These are phyloP conservation scores for Neoboletus magnificus DNA, from an alignment of 768 basidiomycete species.

Conservation along the genomic window DNA sequence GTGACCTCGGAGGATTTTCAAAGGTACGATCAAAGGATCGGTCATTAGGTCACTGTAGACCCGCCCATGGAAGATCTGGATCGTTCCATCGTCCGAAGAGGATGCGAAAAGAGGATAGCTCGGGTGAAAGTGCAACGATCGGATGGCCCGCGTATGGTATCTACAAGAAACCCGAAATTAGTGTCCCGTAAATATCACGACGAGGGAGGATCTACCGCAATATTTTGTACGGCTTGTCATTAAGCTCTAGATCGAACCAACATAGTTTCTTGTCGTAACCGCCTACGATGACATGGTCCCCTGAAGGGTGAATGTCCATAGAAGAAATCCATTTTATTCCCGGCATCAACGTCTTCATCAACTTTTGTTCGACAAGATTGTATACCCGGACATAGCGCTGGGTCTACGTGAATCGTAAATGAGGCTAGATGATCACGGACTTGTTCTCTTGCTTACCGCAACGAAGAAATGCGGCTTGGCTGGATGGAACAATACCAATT, in stretches of 20 bases:
- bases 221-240: constrained; percentile 95
- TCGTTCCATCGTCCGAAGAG: constrained; percentile 94
- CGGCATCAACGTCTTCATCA: constrained; percentile 91
- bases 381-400: constrained; percentile 96
- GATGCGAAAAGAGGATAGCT: constrained; percentile 95
- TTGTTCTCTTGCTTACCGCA: constrained; percentile 59
- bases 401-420: constrained; percentile 51
- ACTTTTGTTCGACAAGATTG: constrained; percentile 89
- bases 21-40: constrained; percentile 94
- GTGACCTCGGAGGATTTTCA: constrained; percentile 96
- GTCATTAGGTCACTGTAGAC: constrained; percentile 95
- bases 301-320: constrained; percentile 94
- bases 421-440: constrained; percentile 8
- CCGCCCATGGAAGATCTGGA: constrained; percentile 94
- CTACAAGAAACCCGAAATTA: constrained; percentile 38
- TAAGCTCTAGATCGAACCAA: constrained; percentile 98
- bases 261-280: constrained; percentile 97
- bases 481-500: constrained; percentile 93
- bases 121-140: constrained; percentile 90
- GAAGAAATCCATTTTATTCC: constrained; percentile 97
- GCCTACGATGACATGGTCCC: constrained; percentile 95
- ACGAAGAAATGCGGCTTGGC: constrained; percentile 95
- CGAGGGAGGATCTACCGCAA: constrained; percentile 55
- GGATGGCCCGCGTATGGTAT: constrained; percentile 92
- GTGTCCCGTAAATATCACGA: constrained; percentile 1